These are phyloP conservation scores for Colletotrichum phormii DNA, from an alignment of 2,329 filamentous ascomycete genomes.

Conservation along the genomic window DNA sequence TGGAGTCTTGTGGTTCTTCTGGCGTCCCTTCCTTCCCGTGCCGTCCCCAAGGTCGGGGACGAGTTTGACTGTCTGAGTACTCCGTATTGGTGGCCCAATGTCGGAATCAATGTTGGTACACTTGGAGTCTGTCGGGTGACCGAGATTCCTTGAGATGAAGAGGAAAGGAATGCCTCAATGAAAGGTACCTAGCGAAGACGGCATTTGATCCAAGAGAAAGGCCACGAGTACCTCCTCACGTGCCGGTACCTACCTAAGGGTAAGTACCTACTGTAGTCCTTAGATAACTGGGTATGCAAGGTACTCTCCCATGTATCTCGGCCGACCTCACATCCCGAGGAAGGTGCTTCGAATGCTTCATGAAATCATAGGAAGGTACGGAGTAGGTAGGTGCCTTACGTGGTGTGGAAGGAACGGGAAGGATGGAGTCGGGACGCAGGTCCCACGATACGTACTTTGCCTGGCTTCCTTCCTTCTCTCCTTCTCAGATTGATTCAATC, in stretches of 20 bases:
- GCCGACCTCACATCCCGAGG: background rate
- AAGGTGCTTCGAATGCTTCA: background rate
- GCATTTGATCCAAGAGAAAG: no score
- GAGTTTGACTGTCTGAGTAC: background rate
- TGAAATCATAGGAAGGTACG: background rate
- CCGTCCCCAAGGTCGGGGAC: conserved; percentile 5
- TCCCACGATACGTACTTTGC: background rate
- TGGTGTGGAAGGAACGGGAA: background rate
- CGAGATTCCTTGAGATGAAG: no score
- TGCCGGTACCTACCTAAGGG: no score
- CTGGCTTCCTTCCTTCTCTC: background rate
- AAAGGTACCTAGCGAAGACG: no score
- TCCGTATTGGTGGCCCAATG: background rate
- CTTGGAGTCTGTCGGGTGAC: no score
- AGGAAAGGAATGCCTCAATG: no score
- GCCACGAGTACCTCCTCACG: no score
- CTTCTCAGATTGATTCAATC: background rate
- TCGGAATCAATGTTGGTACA: background rate
- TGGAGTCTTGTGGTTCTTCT: background rate
- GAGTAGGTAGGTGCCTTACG: background rate
- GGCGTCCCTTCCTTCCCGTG: conserved; percentile 31
- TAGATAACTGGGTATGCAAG: no score
- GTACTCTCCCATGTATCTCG: background rate
- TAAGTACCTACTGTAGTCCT: no score
- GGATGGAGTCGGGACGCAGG: background rate